Evolutionary conservation across 2,329 filamentous ascomycete genomes (phyloP), one percentile per base, ranked within the genome.

Genomic region (Botrytis byssoidea): DNA sequence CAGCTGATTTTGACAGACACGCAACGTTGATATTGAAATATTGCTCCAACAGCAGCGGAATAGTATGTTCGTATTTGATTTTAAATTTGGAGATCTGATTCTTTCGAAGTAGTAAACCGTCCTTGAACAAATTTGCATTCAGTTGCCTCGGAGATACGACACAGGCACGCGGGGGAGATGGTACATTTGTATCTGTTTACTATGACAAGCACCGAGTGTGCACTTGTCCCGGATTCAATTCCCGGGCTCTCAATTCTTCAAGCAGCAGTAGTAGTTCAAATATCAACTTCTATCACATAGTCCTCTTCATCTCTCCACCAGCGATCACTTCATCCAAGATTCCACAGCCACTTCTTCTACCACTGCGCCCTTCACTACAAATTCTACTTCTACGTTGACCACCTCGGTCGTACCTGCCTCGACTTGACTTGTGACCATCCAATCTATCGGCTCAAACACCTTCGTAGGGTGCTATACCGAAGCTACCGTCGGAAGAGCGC

Each of bases 391-490:
- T 32, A 73, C 63, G 9, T 74, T 74, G 18, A 57, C 65, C 22
- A 70, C 72, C 32, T 46, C 44, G 1, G 10, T 48, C 44, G 40
- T 44, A 22, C 46, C 70, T 48, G 66, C 68, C n/a, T 61, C 68
- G 7, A 71, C 73, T 37, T 61, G 61, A 5, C 73, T 73, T 35
- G 72, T 63, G 22, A 73, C 72, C n/a, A 63, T 76, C 2, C 71
- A 72, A 42, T 65, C 25, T 5, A 46, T 76, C 25, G 76, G 75
- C 2, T 44, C 68, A 18, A 75, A 73, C 22, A 57, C 44, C 3
- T 77, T 74, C 46, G 44, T 65, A 32, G 82, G 82, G 35, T 83
- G 82, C 71, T 83, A 82, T 57, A 79, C 79, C 2, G 81, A 82
- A 70, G 77, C 76, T 0, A 77, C 76, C 1, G 75, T 69, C 29